Conservation (phyloP, 805 yeast species). For the Clavispora vitiphila region DNA sequence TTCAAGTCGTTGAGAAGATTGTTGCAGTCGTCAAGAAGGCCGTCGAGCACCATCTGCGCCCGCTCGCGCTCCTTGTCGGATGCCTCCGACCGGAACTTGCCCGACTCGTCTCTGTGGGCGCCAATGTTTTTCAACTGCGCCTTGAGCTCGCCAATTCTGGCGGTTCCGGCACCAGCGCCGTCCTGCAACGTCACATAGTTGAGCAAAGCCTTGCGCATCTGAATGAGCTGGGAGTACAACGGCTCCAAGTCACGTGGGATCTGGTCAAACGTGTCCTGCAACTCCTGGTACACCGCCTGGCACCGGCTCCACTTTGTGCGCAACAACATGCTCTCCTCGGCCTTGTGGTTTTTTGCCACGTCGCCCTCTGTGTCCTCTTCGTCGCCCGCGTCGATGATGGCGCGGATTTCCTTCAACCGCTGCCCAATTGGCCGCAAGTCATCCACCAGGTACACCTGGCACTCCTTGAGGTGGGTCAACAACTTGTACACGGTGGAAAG, state of each 20-base stretch:
- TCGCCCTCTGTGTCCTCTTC: slow-evolving; percentile 7
- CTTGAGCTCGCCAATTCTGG: slow-evolving; percentile 18
- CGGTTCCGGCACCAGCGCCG: not conserved
- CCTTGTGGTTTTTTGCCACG: slow-evolving; percentile 25
- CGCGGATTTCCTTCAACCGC: slow-evolving; percentile 65
- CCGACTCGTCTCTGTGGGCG: slow-evolving; percentile 47
- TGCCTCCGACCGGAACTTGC: slow-evolving; percentile 38
- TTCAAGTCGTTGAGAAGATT: slow-evolving; percentile 64
- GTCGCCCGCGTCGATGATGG: slow-evolving; percentile 42
- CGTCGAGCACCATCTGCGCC: slow-evolving; percentile 53
- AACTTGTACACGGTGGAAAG: slow-evolving; percentile 80
- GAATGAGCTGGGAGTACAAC: slow-evolving; percentile 55
- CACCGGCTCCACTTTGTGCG: slow-evolving; percentile 65
- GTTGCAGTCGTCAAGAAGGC: slow-evolving; percentile 79
- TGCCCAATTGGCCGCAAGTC: slow-evolving; percentile 75
- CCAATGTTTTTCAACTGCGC: slow-evolving; percentile 25
- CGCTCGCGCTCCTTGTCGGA: slow-evolving; percentile 19
- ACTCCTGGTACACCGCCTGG: slow-evolving; percentile 47
- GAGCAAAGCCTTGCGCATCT: slow-evolving; percentile 54
- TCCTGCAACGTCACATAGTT: slow-evolving; percentile 21
- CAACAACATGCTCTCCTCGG: slow-evolving; percentile 58
- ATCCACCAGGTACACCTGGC: slow-evolving; percentile 75
- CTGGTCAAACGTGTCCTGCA: slow-evolving; percentile 48
- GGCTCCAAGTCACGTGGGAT: slow-evolving; percentile 35
- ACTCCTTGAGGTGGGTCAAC: slow-evolving; percentile 75